Conservation (phyloP, 345 rosid genomes). For the Raphanus sativus region DNA sequence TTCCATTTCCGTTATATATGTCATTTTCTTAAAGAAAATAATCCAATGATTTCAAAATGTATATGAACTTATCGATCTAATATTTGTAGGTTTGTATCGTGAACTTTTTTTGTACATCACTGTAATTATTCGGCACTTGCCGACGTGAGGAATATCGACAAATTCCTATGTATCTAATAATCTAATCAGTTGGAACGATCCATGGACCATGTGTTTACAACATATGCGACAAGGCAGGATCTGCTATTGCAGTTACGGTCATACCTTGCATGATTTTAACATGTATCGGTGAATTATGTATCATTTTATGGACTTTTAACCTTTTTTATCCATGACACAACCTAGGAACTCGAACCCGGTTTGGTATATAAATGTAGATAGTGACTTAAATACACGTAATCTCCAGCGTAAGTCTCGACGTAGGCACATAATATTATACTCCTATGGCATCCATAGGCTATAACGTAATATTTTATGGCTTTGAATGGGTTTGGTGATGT, state of each 20-base stretch:
- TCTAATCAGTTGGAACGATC: slow-evolving; percentile 15
- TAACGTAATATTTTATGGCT: slow-evolving; percentile 22
- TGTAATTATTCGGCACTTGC: not conserved
- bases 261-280: slow-evolving; percentile 1
- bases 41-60: not conserved
- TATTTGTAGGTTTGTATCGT: not conserved
- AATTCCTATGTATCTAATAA: slow-evolving; percentile 6
- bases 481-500: slow-evolving; percentile 23
- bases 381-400: slow-evolving; percentile 13
- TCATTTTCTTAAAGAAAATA: not conserved
- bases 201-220: slow-evolving; percentile 38
- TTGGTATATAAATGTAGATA: not conserved
- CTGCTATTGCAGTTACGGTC: slow-evolving; percentile 31
- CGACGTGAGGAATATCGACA: slow-evolving; percentile 24
- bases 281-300: slow-evolving; percentile 25
- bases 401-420: slow-evolving; percentile 9
- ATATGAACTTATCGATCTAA: not conserved
- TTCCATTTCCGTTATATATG: not conserved
- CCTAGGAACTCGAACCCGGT: slow-evolving; percentile 31
- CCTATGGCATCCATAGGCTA: not conserved
- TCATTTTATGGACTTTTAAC: slow-evolving; percentile 2
- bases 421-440: not conserved
- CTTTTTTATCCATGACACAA: slow-evolving; percentile 6
- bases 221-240: slow-evolving; percentile 41
- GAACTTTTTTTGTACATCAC: not conserved